A percentile compares a stretch with the other conserved stretches of the same genome.
These are phyloP conservation scores for Picea sitchensis DNA, from an alignment of 75 land plant species.

Conservation along the genomic window DNA sequence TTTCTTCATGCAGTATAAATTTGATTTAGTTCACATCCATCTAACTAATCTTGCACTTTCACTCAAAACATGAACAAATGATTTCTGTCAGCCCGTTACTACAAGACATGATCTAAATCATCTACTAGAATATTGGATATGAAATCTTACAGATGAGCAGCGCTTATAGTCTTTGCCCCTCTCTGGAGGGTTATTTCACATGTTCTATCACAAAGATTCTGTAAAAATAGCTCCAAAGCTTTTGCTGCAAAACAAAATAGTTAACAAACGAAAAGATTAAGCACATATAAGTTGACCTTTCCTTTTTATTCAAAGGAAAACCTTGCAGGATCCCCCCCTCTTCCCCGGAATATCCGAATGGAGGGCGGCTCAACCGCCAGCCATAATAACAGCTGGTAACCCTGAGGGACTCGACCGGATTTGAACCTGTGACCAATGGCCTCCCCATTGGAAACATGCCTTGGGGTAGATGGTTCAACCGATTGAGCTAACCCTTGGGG, in stretches of 20 bases:
- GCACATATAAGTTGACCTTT: not conserved
- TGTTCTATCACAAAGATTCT: constrained; percentile 80
- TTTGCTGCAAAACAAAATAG: constrained; percentile 61
- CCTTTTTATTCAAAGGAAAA: too few relatives aligned
- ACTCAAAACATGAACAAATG: not conserved
- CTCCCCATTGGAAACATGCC: too few relatives aligned
- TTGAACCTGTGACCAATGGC: too few relatives aligned
- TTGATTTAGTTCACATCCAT: not conserved
- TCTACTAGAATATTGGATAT: not conserved
- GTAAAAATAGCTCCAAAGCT: constrained; percentile 88
- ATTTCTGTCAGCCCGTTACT: not conserved
- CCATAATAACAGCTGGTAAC: too few relatives aligned
- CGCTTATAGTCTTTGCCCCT: constrained; percentile 84
- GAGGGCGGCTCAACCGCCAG: too few relatives aligned
- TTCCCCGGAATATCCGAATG: too few relatives aligned
- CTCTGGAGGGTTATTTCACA: constrained; percentile 76
- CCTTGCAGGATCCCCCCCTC: too few relatives aligned
- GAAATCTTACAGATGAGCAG: constrained; percentile 79
- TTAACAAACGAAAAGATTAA: not conserved
- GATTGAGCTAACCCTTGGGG: too few relatives aligned
- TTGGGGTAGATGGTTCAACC: too few relatives aligned
- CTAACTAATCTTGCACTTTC: not conserved
- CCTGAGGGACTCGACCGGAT: too few relatives aligned
- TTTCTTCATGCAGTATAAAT: not conserved
- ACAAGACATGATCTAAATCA: not conserved